phyloP scores from a whole-genome alignment of 495 filamentous ascomycete species.

The Cercophora scortea region DNA sequence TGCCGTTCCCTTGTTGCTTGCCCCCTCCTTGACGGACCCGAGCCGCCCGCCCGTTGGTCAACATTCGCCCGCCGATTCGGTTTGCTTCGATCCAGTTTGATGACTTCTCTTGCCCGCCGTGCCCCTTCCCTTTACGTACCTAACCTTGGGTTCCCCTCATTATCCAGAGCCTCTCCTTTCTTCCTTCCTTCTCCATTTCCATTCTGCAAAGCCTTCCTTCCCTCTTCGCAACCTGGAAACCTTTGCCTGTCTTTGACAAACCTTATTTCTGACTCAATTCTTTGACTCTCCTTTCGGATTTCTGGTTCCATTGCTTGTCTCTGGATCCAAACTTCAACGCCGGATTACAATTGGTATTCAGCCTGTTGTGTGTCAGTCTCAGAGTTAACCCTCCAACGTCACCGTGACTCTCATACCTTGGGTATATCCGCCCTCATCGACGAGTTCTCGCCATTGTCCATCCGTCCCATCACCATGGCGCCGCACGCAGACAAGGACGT shows the following conservation, averaged over 20 bases:
- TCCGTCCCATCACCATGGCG: slow-evolving; percentile 36
- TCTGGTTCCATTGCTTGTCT: not conserved
- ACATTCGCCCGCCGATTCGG: not conserved
- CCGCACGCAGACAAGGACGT: slow-evolving; percentile 43
- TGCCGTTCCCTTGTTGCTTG: not conserved
- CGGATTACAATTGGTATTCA: no score
- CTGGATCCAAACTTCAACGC: no score
- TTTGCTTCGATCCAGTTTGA: no score
- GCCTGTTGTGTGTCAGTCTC: no score
- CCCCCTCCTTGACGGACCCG: not conserved
- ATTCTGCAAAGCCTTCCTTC: not conserved
- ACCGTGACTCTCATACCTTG: no score
- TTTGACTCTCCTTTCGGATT: not conserved
- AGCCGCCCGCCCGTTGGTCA: not conserved
- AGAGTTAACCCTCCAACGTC: no score
- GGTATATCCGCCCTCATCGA: not conserved
- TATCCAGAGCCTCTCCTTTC: not conserved
- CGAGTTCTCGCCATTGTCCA: not conserved
- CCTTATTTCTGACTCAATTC: not conserved
- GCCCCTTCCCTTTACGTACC: not conserved
- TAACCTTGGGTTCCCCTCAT: not conserved
- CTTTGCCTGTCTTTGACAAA: not conserved
- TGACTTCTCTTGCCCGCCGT: not conserved
- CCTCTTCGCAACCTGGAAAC: not conserved
- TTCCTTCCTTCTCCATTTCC: not conserved